A percentile compares a stretch with the other conserved stretches of the same genome.
Evolutionary conservation across 1,284 basidiomycete species (phyloP).

Genomic region (Ceraceosorus bombacis): DNA sequence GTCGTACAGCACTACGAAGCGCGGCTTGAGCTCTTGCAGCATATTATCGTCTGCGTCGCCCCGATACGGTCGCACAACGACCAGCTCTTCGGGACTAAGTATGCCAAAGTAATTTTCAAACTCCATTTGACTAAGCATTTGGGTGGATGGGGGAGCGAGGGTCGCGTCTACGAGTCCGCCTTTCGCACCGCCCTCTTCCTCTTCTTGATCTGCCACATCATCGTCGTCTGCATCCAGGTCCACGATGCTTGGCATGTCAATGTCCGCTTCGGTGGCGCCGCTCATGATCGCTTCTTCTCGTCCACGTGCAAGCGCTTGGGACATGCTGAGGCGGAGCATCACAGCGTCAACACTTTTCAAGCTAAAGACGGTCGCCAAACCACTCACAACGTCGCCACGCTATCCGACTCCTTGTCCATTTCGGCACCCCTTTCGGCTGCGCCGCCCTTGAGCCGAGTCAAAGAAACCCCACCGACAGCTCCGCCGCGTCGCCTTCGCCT

Average conservation of each 20-base stretch:
- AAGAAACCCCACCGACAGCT: conserved; percentile 16
- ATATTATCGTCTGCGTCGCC: conserved; percentile 88
- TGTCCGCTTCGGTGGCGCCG: conserved; percentile 41
- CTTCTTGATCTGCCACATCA: conserved; percentile 8
- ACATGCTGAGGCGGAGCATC: no score
- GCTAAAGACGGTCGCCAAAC: no score
- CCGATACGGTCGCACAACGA: conserved; percentile 78
- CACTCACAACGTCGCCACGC: background rate
- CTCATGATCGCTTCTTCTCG: conserved; percentile 1
- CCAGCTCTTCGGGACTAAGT: conserved; percentile 67
- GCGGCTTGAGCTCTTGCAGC: conserved; percentile 77
- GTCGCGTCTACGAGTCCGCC: background rate
- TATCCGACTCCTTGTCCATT: background rate
- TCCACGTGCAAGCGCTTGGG: no score
- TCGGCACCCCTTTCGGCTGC: background rate
- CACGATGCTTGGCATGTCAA: conserved; percentile 57
- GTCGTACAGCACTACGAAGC: conserved; percentile 84
- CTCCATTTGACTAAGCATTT: conserved; percentile 48
- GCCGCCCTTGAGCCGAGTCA: conserved; percentile 54
- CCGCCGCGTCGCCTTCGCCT: conserved; percentile 49
- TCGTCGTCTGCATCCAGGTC: conserved; percentile 14
- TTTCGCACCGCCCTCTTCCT: conserved; percentile 1
- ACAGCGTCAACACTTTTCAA: no score
- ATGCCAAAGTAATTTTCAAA: conserved; percentile 78
- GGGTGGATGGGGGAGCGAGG: conserved; percentile 6